Conservation (phyloP, 2,329 filamentous ascomycete species). For the Rhytidhysteron rufulum region DNA sequence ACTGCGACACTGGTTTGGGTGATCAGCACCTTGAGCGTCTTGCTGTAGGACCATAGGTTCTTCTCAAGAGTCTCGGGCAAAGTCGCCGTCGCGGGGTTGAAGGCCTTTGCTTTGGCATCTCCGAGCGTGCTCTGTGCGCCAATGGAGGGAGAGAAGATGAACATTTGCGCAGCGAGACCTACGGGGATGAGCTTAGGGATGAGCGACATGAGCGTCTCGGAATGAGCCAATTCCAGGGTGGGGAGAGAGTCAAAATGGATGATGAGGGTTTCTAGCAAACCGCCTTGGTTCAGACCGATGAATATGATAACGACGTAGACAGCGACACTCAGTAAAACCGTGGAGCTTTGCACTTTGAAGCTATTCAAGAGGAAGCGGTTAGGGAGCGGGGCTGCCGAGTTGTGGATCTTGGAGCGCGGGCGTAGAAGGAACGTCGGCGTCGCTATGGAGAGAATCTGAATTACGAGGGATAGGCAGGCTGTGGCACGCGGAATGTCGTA, state of each 20-base stretch:
- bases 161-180: conserved; percentile 68
- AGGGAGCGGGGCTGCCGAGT: conserved; percentile 44
- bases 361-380: conserved; percentile 41
- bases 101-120: conserved; percentile 47
- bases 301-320: conserved; percentile 75
- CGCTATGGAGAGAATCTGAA: conserved; percentile 66
- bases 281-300: conserved; percentile 62
- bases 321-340: conserved; percentile 63
- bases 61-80: conserved; percentile 67
- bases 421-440: conserved; percentile 74
- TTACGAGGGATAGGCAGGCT: conserved; percentile 57
- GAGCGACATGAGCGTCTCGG: conserved; percentile 49
- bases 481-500: conserved; percentile 66
- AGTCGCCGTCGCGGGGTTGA: conserved; percentile 62
- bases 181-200: conserved; percentile 60
- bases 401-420: conserved; percentile 61
- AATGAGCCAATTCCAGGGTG: conserved; percentile 65
- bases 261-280: conserved; percentile 69
- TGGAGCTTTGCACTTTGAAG: conserved; percentile 48
- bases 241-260: conserved; percentile 70
- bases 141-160: conserved; percentile 71
- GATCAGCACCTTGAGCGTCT: conserved; percentile 59
- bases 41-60: conserved; percentile 70
- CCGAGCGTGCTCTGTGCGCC: conserved; percentile 52
- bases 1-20: conserved; percentile 52